Base-by-base conservation (phyloP, 2,329 filamentous ascomycete species). In the Talaromyces sp. region DNA sequence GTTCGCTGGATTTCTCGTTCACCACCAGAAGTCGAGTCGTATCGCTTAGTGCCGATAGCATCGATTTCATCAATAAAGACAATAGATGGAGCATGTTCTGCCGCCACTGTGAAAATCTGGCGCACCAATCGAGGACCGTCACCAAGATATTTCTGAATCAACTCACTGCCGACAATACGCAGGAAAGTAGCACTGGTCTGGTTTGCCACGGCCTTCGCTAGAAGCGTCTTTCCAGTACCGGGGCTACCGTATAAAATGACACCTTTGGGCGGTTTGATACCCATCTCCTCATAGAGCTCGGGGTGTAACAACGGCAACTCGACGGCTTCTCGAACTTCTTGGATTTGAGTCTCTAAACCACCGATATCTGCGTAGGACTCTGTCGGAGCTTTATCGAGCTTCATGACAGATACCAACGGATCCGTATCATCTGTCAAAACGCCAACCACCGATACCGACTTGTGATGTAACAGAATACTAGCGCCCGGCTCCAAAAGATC, bases 31-130 rank as follows among this genome's bases (percentile, higher is more conserved):
- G 93, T 97, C 35, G 93, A 97, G 49, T 99, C 95, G 80, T 99
- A 99, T 75, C 95, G 92, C 83, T 99, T 99, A 7, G 96, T 98
- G 74, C 96, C 95, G 69, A 99, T 98, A 43, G 95, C 96, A 75
- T 99, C 95, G 73, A 99, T 99, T 79, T 99, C 95, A 76, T 99
- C 95, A 71, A 99, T 99, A 80, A 99, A 99, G 25, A 99, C 94
- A 72, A 99, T 99, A 1, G 93, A 93, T 0, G 95, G 95, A 0
- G 95, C 91, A 71, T 99, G 95, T 77, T 99, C 96, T 3, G 93
- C 94, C 37, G 95, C 95, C 67, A 96, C 93, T 83, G 92, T 74
- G 68, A 79, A 99, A 66, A 99, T 89, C 79, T 99, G 95, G 77
- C 95, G 92, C 67, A 98, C 95, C 69, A 99, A 84, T 70, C 95